Conservation (phyloP, 352 stramenopile genomes). For the Phytophthora fragariae region DNA sequence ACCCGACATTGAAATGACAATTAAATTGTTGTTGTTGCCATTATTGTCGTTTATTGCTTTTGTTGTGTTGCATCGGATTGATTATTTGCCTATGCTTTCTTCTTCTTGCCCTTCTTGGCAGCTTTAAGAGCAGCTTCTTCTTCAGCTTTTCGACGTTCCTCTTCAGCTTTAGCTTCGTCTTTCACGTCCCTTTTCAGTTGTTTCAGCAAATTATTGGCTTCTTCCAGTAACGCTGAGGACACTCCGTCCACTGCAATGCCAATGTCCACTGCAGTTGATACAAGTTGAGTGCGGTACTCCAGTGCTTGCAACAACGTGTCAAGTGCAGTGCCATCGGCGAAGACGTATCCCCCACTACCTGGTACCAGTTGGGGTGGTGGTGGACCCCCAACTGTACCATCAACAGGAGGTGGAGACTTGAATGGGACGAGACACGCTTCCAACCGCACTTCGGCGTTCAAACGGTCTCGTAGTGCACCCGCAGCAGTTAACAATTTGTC, state of each 20-base stretch:
- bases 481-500: constrained; percentile 65
- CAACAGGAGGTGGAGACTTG: constrained; percentile 21
- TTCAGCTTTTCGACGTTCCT: constrained; percentile 73
- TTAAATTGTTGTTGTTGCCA: constrained; percentile 41
- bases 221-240: constrained; percentile 63
- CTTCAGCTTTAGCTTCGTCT: constrained; percentile 78
- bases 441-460: constrained; percentile 75
- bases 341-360: constrained; percentile 48
- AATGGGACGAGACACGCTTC: constrained; percentile 69
- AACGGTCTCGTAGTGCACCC: constrained; percentile 51
- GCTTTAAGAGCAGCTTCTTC: constrained; percentile 79
- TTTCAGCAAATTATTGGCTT: constrained; percentile 63
- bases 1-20: constrained; percentile 47
- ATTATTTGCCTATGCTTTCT: constrained; percentile 51
- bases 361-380: constrained; percentile 11
- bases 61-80: not conserved
- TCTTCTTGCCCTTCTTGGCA: constrained; percentile 86
- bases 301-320: constrained; percentile 74
- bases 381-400: constrained; percentile 5
- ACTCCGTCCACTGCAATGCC: constrained; percentile 57
- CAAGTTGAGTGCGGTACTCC: constrained; percentile 61
- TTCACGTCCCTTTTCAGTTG: constrained; percentile 87
- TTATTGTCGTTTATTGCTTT: not conserved
- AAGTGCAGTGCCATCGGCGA: constrained; percentile 55
- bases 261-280: constrained; percentile 62